Conservation (phyloP, 1,284 basidiomycete genomes). For the Pascua guehoae region DNA sequence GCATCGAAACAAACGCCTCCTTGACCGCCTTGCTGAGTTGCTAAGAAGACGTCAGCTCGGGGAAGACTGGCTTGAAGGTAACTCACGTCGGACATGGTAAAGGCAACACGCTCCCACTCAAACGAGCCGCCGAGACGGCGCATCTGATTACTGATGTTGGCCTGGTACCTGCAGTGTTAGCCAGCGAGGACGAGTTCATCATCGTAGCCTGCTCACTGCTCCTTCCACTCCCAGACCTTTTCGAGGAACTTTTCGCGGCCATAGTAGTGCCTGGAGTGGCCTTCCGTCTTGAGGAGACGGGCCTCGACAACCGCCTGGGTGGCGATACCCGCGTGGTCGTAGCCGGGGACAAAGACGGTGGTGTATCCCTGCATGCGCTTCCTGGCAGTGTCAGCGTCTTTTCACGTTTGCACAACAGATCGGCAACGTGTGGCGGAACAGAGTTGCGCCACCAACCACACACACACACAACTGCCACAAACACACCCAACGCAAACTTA, state of each 20-base stretch:
- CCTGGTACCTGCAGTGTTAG: slow-evolving; percentile 61
- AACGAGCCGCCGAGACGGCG: slow-evolving; percentile 87
- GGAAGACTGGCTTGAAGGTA: no score
- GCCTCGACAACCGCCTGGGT: slow-evolving; percentile 98
- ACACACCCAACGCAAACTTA: slow-evolving; percentile 44
- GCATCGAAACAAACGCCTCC: slow-evolving; percentile 85
- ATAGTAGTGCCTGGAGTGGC: slow-evolving; percentile 85
- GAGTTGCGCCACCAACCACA: no score
- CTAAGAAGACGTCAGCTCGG: slow-evolving; percentile 46
- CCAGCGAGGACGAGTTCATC: not conserved
- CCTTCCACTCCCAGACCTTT: slow-evolving; percentile 95
- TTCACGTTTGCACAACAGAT: no score
- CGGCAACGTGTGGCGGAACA: not conserved
- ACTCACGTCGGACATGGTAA: slow-evolving; percentile 87
- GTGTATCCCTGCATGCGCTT: slow-evolving; percentile 95
- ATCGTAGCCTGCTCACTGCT: slow-evolving; percentile 62
- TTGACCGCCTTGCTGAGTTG: slow-evolving; percentile 78
- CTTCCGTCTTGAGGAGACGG: slow-evolving; percentile 76
- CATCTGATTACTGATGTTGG: slow-evolving; percentile 84
- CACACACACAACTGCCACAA: not conserved
- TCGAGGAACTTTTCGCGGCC: slow-evolving; percentile 89
- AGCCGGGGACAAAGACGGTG: slow-evolving; percentile 87
- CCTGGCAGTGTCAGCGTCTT: slow-evolving; percentile 52
- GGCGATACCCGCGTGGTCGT: slow-evolving; percentile 97
- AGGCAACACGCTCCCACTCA: slow-evolving; percentile 90